Percentiles rank a stretch among this genome's conserved stretches.
These are phyloP conservation scores for Mycena rosella DNA, from an alignment of 768 basidiomycete species.

Conservation along the genomic window DNA sequence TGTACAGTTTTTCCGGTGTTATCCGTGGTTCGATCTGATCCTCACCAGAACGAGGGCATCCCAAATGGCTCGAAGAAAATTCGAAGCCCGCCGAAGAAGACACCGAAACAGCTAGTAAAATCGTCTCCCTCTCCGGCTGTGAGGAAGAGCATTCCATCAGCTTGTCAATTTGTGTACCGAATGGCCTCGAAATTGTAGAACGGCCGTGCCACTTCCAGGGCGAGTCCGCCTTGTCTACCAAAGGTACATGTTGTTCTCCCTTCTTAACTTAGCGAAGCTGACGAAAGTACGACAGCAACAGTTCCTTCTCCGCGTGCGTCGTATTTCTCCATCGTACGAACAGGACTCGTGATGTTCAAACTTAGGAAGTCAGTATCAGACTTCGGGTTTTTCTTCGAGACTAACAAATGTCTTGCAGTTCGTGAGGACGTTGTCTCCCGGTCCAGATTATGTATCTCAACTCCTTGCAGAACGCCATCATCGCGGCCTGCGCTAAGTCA, in stretches of 20 bases:
- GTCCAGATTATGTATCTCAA: slow-evolving; percentile 2
- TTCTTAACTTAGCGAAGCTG: slow-evolving; percentile 6
- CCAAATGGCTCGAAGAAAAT: not conserved
- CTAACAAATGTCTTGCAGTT: slow-evolving; percentile 7
- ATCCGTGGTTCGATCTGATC: slow-evolving; percentile 4
- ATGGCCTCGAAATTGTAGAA: slow-evolving; percentile 4
- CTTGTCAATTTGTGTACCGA: slow-evolving; percentile 4
- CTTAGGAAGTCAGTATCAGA: slow-evolving; percentile 5
- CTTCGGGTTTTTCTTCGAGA: slow-evolving; percentile 4
- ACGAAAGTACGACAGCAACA: slow-evolving; percentile 8
- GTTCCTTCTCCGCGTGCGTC: slow-evolving; percentile 4
- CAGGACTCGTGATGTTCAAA: slow-evolving; percentile 8
- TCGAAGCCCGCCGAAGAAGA: no score
- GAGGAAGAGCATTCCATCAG: slow-evolving; percentile 8
- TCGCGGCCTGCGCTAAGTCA: slow-evolving; percentile 4
- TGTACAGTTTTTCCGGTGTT: slow-evolving; percentile 2
- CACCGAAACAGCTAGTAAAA: not conserved
- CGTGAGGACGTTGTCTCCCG: slow-evolving; percentile 4
- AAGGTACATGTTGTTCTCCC: slow-evolving; percentile 3
- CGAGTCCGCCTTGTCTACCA: slow-evolving; percentile 2
- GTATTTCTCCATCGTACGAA: slow-evolving; percentile 6
- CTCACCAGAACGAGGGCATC: slow-evolving; percentile 6
- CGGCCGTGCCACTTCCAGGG: slow-evolving; percentile 1
- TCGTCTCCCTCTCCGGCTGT: slow-evolving; percentile 3
- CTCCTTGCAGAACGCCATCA: slow-evolving; percentile 3